Conservation (phyloP, 495 filamentous ascomycete species). For the Poronia punctata region DNA sequence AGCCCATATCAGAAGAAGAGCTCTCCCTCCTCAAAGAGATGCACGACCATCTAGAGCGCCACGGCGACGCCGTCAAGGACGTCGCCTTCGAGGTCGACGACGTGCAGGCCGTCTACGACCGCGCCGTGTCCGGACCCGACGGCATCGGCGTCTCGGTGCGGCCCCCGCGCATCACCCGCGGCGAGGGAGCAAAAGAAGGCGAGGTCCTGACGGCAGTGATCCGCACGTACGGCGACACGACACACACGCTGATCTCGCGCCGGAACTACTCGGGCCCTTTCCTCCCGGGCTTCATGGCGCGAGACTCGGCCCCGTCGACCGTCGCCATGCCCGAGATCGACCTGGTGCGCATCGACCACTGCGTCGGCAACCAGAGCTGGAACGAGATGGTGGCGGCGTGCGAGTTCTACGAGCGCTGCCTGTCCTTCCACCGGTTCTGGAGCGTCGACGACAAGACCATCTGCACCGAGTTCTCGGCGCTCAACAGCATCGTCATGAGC, state of each 20-base stretch:
- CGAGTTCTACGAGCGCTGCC: conserved; percentile 79
- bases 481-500: conserved; percentile 82
- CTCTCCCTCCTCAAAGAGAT: conserved; percentile 57
- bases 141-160: conserved; percentile 58
- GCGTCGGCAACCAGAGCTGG: conserved; percentile 93
- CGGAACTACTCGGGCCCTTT: conserved; percentile 61
- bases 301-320: conserved; percentile 15
- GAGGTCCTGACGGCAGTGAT: conserved; percentile 64
- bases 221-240: conserved; percentile 84
- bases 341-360: conserved; percentile 77
- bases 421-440: conserved; percentile 96
- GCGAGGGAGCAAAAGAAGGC: conserved; percentile 47
- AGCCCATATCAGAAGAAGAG: conserved; percentile 47
- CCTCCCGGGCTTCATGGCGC: conserved; percentile 69
- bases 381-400: conserved; percentile 77
- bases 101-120: conserved; percentile 63
- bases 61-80: conserved; percentile 88
- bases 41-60: conserved; percentile 65
- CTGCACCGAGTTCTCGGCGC: conserved; percentile 80
- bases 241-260: conserved; percentile 76
- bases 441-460: conserved; percentile 82
- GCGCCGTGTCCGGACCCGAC: conserved; percentile 50
- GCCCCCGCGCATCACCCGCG: conserved; percentile 36
- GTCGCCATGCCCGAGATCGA: conserved; percentile 50
- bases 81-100: conserved; percentile 87